Percentiles rank a stretch among this genome's conserved stretches.
phyloP scores from a whole-genome alignment of 2,329 filamentous ascomycete genomes.

The Sclerotinia trifoliorum region DNA sequence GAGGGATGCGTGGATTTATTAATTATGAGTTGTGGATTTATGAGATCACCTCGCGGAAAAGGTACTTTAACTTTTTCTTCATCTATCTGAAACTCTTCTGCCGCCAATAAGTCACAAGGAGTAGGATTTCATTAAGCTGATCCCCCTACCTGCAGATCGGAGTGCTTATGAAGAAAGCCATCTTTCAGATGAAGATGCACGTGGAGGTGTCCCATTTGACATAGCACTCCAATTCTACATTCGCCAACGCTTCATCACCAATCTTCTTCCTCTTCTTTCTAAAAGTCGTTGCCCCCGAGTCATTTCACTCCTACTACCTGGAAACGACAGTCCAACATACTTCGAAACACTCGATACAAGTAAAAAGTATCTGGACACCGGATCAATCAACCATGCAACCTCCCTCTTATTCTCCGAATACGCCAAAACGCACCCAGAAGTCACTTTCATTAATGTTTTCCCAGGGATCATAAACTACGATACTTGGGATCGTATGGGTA shows the following conservation, averaged over 20 bases:
- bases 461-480: neutral
- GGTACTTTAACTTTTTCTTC: neutral
- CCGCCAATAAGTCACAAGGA: too few species aligned
- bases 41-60: neutral
- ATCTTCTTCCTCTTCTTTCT: conserved; percentile 2
- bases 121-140: neutral
- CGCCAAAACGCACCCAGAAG: neutral
- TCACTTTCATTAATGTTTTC: conserved; percentile 7
- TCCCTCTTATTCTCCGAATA: neutral
- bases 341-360: neutral
- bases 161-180: neutral
- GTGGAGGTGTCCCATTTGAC: neutral
- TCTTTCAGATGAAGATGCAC: neutral
- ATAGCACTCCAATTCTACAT: neutral
- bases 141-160: neutral
- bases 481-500: neutral
- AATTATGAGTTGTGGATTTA: conserved; percentile 2
- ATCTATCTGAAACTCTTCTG: neutral
- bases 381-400: neutral
- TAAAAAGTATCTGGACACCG: neutral
- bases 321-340: neutral
- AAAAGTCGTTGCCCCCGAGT: conserved; percentile 11
- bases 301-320: conserved; percentile 3
- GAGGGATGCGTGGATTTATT: conserved; percentile 11
- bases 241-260: conserved; percentile 14